Evolutionary conservation across 2,329 filamentous ascomycete genomes (phyloP), one percentile per base, ranked within the genome.

Genomic region (Bisporella sp.): DNA sequence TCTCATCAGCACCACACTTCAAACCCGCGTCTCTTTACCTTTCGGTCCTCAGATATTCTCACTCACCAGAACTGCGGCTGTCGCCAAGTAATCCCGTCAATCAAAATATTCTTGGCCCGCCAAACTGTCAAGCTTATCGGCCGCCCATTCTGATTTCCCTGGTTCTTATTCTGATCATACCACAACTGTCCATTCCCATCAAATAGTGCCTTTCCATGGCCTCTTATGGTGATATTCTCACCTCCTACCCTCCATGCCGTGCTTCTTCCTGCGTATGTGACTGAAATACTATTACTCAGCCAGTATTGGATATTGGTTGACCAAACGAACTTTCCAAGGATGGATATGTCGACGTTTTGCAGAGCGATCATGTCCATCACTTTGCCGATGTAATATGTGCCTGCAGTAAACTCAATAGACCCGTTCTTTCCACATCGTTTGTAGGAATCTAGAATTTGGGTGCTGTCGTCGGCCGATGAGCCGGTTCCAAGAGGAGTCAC

Each of bases 121-220:
- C 66, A 72, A 58, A 81, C 70, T 31, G 74, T 78, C 56, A 81
- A 72, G 5, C 69, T 68, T 45, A 76, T 73, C 2, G 77, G 77
- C 7, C 78, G 69, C 13, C 71, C 64, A 4, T 71, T 66, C 49
- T 74, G 67, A 53, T 79, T 78, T 32, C 67, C 70, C 11, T 58
- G 57, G 11, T 68, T 66, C 31, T 65, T 61, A 48, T 70, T 69
- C 62, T 71, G 75, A 54, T 77, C 69, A 56, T 82, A 82, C 78
- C 79, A 83, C 3, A 72, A 69, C 57, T 81, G 75, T 2, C 79
- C 79, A 57, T 82, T 81, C 11, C 79, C 79, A 58, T 81, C 71
- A 21, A 82, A 65, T 3, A 73, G 78, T 4, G 79, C 79, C n/a
- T 64, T 61, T n/a, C 73, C 73, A 55, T 73, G 64, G 12, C 77